These are phyloP conservation scores for Moniliophthora roreri DNA, from an alignment of 1,284 basidiomycete species.

Conservation along the genomic window DNA sequence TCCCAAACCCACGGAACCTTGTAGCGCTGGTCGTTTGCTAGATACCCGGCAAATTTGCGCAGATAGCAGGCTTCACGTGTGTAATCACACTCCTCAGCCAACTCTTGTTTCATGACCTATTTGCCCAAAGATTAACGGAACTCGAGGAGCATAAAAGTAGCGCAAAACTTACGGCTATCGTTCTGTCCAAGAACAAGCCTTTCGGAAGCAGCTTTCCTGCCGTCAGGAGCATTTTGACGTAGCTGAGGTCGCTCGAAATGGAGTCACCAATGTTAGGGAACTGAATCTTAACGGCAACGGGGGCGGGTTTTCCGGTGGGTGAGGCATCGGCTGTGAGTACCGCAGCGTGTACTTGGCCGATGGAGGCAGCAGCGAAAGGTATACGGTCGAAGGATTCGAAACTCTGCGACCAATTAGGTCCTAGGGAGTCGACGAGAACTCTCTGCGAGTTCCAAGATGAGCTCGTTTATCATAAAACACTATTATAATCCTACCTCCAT, in stretches of 20 bases:
- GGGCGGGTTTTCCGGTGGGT: constrained; percentile 52
- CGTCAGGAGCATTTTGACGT: constrained; percentile 82
- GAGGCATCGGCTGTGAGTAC: constrained; percentile 51
- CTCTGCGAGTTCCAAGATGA: constrained; percentile 42
- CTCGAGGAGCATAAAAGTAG: neutral
- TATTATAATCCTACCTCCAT: constrained; percentile 68
- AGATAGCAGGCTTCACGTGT: constrained; percentile 82
- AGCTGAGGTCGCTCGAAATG: constrained; percentile 86
- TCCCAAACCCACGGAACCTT: constrained; percentile 87
- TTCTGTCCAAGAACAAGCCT: constrained; percentile 89
- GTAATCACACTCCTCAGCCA: constrained; percentile 97
- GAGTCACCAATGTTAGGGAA: constrained; percentile 91
- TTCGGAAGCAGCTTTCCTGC: constrained; percentile 82
- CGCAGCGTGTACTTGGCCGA: constrained; percentile 93
- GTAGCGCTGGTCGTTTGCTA: constrained; percentile 69
- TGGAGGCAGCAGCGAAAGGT: constrained; percentile 95
- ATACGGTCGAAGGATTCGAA: constrained; percentile 83
- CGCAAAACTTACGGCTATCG: constrained; percentile 57
- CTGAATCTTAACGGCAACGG: constrained; percentile 93
- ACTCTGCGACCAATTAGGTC: constrained; percentile 69
- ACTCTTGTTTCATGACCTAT: constrained; percentile 85
- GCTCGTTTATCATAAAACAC: constrained; percentile 7
- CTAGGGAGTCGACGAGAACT: constrained; percentile 79
- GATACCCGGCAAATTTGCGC: constrained; percentile 55
- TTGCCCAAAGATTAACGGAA: neutral